phyloP scores from a whole-genome alignment of 345 rosid genomes.

The Clausena lansium region DNA sequence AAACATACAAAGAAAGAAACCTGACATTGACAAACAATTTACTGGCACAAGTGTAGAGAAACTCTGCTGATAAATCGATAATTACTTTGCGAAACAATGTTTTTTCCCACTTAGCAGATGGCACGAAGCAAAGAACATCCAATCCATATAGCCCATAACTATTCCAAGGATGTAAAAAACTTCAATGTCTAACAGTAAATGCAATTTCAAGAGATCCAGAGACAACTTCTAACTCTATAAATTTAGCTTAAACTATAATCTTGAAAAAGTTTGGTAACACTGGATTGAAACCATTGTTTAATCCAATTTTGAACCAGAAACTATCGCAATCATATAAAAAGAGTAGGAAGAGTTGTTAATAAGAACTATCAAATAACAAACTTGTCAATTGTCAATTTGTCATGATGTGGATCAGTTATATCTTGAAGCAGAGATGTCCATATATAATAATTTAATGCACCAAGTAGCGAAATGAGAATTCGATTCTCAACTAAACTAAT shows the following conservation, averaged over 20 bases:
- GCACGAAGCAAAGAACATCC: background rate
- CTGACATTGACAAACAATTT: background rate
- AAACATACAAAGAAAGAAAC: background rate
- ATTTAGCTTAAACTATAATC: background rate
- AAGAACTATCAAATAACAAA: background rate
- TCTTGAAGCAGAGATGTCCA: background rate
- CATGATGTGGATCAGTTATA: background rate
- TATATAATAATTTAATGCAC: too few relatives aligned
- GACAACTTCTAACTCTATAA: background rate
- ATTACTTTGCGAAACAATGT: background rate
- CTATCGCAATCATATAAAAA: background rate
- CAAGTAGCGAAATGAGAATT: too few relatives aligned
- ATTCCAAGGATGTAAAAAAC: background rate
- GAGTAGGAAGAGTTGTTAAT: background rate
- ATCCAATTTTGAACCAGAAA: background rate
- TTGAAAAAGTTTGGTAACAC: background rate
- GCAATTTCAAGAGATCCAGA: background rate
- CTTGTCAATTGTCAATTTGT: background rate
- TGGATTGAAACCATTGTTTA: background rate
- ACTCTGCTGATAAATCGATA: background rate
- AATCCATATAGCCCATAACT: background rate
- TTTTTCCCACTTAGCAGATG: background rate
- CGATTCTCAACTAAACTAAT: background rate
- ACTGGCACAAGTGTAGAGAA: background rate
- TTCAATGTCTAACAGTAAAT: background rate